Evolutionary conservation across 208 protist species (phyloP).

Genomic region (Leishmania martiniquensis): DNA sequence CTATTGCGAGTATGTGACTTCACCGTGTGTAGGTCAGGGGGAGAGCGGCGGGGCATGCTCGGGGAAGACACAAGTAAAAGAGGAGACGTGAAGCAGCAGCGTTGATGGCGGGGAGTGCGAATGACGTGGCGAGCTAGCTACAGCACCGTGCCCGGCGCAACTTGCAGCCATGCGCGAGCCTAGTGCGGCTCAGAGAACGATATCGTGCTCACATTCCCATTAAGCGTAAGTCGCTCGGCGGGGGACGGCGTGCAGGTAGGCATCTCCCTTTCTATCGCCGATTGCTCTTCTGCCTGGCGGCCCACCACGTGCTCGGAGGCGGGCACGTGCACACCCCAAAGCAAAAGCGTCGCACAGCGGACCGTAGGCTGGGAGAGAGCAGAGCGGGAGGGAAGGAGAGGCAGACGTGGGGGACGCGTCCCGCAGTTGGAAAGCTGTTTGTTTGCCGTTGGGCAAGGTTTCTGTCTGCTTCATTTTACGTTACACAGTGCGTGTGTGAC

Average conservation of each 20-base stretch:
- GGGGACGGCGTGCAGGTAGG: not conserved
- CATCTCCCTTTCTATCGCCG: not conserved
- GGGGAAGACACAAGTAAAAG: too few relatives aligned
- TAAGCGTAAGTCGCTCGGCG: not conserved
- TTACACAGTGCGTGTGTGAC: not conserved
- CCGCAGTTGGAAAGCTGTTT: not conserved
- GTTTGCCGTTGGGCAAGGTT: not conserved
- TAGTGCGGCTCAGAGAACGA: not conserved
- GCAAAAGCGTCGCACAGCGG: not conserved
- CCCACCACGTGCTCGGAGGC: not conserved
- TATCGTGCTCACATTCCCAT: not conserved
- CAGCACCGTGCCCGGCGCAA: not conserved
- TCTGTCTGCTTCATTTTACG: not conserved
- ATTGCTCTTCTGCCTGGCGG: not conserved
- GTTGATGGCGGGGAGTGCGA: not conserved
- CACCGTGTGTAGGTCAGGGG: too few relatives aligned
- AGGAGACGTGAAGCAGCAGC: not conserved
- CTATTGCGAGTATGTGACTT: too few relatives aligned
- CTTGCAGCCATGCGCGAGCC: not conserved
- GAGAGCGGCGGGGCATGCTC: too few relatives aligned
- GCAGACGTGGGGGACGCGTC: not conserved
- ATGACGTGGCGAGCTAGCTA: not conserved
- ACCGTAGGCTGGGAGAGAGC: not conserved
- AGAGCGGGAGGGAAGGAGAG: not conserved
- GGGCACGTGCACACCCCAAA: not conserved